Evolutionary conservation across 148 eudicot genomes (phyloP).

Genomic region (Rhododendron mucronatum): DNA sequence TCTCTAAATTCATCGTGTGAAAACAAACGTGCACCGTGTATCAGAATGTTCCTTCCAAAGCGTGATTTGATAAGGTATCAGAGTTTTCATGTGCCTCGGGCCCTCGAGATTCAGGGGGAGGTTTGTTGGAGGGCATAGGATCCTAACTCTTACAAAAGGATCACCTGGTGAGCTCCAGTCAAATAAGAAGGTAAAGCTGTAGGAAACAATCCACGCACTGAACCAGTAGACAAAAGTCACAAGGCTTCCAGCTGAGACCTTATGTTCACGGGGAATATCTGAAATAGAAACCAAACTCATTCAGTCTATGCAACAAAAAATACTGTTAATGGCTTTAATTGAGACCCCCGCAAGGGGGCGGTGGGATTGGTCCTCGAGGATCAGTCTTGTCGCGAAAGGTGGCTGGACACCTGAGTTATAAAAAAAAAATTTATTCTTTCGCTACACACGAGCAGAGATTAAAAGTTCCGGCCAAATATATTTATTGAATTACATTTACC

Average conservation of each 20-base stretch:
- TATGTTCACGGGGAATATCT: conserved; percentile 30
- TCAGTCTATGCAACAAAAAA: background rate
- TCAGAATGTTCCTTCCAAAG: background rate
- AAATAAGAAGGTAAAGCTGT: conserved; percentile 27
- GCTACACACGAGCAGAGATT: background rate
- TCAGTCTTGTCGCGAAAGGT: background rate
- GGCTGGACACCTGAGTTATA: background rate
- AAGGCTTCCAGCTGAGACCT: conserved; percentile 35
- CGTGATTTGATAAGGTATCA: background rate
- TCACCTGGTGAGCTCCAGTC: conserved; percentile 30
- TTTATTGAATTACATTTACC: conserved; percentile 2
- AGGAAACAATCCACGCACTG: conserved; percentile 19
- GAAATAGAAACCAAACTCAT: background rate
- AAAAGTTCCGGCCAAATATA: background rate
- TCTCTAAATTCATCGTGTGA: background rate
- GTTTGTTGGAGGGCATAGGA: background rate
- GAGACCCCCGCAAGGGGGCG: background rate
- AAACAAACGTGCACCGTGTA: background rate
- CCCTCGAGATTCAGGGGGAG: background rate
- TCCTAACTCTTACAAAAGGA: background rate
- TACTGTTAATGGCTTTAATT: background rate
- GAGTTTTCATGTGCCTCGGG: no score
- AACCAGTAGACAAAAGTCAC: conserved; percentile 12
- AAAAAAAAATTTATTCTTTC: no score
- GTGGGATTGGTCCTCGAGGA: background rate